Conservation (phyloP, 192 early-diverging fungal genomes). For the Mortierella hygrophila region DNA sequence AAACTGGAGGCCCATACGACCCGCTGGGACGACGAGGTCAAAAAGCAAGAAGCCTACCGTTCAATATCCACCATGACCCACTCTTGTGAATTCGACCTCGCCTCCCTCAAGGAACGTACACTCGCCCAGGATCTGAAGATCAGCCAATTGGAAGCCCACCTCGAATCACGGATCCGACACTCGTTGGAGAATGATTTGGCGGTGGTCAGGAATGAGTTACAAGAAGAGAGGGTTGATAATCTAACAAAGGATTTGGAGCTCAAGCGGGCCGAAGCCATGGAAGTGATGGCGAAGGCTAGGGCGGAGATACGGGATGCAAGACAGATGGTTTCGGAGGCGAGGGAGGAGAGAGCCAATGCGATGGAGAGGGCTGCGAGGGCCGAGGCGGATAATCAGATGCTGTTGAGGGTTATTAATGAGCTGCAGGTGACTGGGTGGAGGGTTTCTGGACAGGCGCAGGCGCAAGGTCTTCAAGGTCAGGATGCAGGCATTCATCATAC, state of each 20-base stretch:
- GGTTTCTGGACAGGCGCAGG: not conserved
- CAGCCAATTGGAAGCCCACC: not conserved
- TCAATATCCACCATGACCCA: not conserved
- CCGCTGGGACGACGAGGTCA: not conserved
- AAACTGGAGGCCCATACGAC: not conserved
- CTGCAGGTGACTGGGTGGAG: not conserved
- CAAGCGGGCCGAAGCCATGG: not conserved
- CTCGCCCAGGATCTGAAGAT: not conserved
- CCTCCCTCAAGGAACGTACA: not conserved
- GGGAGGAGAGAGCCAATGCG: not conserved
- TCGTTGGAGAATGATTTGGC: not conserved
- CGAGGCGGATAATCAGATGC: not conserved
- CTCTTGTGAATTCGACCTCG: not conserved
- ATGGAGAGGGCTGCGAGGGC: not conserved
- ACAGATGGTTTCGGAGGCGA: not conserved
- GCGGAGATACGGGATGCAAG: not conserved
- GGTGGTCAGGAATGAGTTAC: not conserved
- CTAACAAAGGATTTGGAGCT: not conserved
- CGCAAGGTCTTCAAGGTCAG: not conserved
- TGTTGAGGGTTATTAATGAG: not conserved
- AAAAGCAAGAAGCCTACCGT: not conserved
- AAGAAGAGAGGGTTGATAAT: not conserved
- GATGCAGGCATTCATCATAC: not conserved
- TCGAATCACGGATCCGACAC: not conserved
- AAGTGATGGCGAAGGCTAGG: not conserved